Percentiles rank a stretch among this genome's conserved stretches.
These are phyloP conservation scores for Rhizopus stolonifer DNA, from an alignment of 371 early-diverging fungal genomes.

Conservation along the genomic window DNA sequence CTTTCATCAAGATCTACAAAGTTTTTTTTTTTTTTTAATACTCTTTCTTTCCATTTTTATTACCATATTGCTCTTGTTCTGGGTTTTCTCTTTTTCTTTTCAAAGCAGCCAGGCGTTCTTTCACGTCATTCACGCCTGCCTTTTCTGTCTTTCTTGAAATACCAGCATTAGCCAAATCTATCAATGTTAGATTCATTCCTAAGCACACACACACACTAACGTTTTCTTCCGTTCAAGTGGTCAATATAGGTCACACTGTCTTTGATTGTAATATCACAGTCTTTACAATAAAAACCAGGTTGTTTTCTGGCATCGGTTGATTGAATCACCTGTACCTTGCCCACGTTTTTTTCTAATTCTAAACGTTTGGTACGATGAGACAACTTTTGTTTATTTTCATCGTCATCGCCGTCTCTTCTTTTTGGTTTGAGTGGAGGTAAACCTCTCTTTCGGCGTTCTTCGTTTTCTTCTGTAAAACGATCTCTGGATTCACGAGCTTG, in stretches of 20 bases:
- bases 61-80: constrained; percentile 54
- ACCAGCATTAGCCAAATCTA: constrained; percentile 61
- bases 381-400: constrained; percentile 33
- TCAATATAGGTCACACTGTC: constrained; percentile 86
- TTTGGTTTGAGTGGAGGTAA: constrained; percentile 35
- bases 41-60: not conserved
- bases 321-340: constrained; percentile 82
- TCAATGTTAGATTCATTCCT: not conserved
- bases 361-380: constrained; percentile 54
- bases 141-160: constrained; percentile 78
- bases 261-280: constrained; percentile 84
- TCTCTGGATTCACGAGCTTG: constrained; percentile 46
- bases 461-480: constrained; percentile 36
- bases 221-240: constrained; percentile 89
- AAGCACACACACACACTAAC: constrained; percentile 37
- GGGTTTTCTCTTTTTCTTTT: constrained; percentile 60
- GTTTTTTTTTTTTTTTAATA: too few relatives aligned
- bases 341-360: constrained; percentile 72
- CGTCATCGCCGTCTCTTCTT: constrained; percentile 27
- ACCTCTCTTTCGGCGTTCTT: constrained; percentile 40
- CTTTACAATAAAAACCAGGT: constrained; percentile 91
- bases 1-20: constrained; percentile 56
- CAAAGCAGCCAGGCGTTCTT: constrained; percentile 52
- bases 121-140: constrained; percentile 50
- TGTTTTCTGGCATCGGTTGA: constrained; percentile 57